Evolutionary conservation across 352 stramenopile species (phyloP), one percentile per base, ranked within the genome.

Genomic region (Globisporangium apiculatum): DNA sequence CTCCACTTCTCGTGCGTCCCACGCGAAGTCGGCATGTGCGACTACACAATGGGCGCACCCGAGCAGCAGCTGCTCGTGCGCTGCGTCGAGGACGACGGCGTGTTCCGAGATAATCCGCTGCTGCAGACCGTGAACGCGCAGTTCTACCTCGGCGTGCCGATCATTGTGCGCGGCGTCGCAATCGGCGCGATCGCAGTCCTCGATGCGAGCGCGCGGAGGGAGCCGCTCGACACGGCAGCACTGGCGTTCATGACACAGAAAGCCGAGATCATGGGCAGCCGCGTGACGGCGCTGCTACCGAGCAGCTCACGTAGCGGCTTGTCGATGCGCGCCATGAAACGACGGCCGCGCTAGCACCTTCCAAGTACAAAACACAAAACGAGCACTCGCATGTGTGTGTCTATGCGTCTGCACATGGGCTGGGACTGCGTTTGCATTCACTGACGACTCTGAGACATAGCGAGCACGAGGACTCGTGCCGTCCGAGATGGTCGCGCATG

Each of bases 11-110:
- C 64, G 2, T 68, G 59, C 52, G 46, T 73, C 18, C 63, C 66
- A 17, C 60, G 66, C 17, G 63, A 70, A 41, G 68, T 73, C 36
- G 56, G 60, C 47, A 68, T 73, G 63, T 73, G 66, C 37, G 66
- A 71, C 55, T 59, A 59, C 55, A 40, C 55, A 3, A 56, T 71
- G 9, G 62, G 65, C 10, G 31, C 57, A 5, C 15, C 53, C 0
- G 61, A 66, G 7, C 53, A 65, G 18, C 43, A 57, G 18, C 48
- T 71, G 1, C 46, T 59, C 10, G 37, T 71, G 14, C 37, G 12
- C 17, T 48, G 57, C 45, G 57, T 60, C 4, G 18, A 46, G 7
- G 35, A 42, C 7, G 43, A 63, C n/a, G 17, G 46, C 1, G 35
- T 47, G 36, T 70, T 62, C 35, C 60, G 59, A 49, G 54, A 65